Conservation (phyloP, 805 yeast genomes). For the Cyberlindnera xylosilytica region DNA sequence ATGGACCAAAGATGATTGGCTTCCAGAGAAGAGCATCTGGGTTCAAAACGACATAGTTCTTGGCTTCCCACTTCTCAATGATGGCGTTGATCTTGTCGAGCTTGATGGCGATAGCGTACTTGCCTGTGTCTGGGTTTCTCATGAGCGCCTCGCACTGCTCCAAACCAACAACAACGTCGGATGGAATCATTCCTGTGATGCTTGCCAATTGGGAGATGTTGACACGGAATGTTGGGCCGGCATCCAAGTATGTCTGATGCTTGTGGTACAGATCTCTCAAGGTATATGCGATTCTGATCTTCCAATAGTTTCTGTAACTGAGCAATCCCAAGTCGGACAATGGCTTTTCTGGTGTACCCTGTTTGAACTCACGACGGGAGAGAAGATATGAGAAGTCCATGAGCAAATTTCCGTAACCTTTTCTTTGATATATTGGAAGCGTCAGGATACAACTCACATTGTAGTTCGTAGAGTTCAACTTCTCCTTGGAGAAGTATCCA, state of each 20-base stretch:
- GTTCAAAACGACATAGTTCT: slow-evolving; percentile 49
- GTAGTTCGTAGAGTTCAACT: slow-evolving; percentile 66
- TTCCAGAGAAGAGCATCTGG: slow-evolving; percentile 67
- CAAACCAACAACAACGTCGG: slow-evolving; percentile 83
- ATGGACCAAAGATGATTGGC: slow-evolving; percentile 79
- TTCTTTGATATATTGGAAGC: slow-evolving; percentile 80
- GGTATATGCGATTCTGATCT: slow-evolving; percentile 51
- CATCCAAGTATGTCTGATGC: slow-evolving; percentile 6
- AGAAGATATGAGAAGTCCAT: slow-evolving; percentile 87
- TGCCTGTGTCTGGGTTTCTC: slow-evolving; percentile 39
- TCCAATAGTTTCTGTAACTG: slow-evolving; percentile 89
- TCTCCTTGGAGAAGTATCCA: slow-evolving; percentile 92
- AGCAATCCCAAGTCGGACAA: slow-evolving; percentile 79
- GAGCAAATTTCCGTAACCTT: slow-evolving; percentile 84
- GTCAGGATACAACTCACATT: slow-evolving; percentile 91
- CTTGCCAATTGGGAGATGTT: slow-evolving; percentile 63
- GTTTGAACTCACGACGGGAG: slow-evolving; percentile 67
- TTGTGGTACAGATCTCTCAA: slow-evolving; percentile 18
- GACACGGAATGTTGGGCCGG: slow-evolving; percentile 22
- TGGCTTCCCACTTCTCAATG: slow-evolving; percentile 50
- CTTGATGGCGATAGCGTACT: slow-evolving; percentile 55
- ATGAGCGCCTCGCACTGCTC: slow-evolving; percentile 70
- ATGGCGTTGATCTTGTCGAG: slow-evolving; percentile 38
- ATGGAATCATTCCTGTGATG: slow-evolving; percentile 79
- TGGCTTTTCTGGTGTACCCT: slow-evolving; percentile 96